phyloP scores from a whole-genome alignment of 2,329 filamentous ascomycete genomes.

The Aureobasidium sp. region DNA sequence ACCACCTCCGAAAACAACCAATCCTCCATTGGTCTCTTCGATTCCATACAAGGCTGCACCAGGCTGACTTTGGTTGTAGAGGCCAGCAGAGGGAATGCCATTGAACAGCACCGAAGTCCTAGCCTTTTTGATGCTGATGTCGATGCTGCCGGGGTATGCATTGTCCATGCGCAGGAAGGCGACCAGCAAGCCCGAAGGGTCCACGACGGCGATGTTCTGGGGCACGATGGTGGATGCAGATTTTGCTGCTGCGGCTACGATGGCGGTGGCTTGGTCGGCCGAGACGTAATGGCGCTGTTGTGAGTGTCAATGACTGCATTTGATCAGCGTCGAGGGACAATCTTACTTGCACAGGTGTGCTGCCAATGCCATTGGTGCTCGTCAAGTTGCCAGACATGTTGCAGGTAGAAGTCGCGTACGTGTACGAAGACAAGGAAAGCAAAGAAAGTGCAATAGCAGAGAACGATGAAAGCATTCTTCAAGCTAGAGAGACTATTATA shows the following conservation, averaged over 20 bases:
- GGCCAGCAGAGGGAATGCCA: constrained; percentile 21
- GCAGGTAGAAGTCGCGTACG: not conserved
- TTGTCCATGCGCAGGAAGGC: constrained; percentile 28
- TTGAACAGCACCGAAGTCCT: constrained; percentile 25
- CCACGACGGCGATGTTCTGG: constrained; percentile 25
- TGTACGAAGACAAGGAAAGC: not conserved
- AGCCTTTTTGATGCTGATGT: constrained; percentile 27
- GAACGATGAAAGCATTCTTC: not conserved
- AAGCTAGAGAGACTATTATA: not conserved
- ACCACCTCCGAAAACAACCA: constrained; percentile 26
- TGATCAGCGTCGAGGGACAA: not conserved
- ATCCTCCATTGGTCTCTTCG: constrained; percentile 24
- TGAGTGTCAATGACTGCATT: no score
- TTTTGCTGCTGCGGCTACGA: constrained; percentile 22
- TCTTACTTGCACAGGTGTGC: not conserved
- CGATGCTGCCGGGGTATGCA: constrained; percentile 24
- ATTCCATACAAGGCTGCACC: constrained; percentile 17
- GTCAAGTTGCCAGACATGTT: constrained; percentile 6
- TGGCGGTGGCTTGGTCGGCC: constrained; percentile 20
- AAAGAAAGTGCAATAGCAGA: not conserved
- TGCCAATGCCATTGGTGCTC: not conserved
- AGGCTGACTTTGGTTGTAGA: constrained; percentile 18
- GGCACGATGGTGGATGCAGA: constrained; percentile 19
- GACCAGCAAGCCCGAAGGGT: constrained; percentile 25
- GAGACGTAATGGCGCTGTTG: constrained; percentile 23